Evolutionary conservation across 495 filamentous ascomycete species (phyloP).

Genomic region (Aspergillus egyptiacus): DNA sequence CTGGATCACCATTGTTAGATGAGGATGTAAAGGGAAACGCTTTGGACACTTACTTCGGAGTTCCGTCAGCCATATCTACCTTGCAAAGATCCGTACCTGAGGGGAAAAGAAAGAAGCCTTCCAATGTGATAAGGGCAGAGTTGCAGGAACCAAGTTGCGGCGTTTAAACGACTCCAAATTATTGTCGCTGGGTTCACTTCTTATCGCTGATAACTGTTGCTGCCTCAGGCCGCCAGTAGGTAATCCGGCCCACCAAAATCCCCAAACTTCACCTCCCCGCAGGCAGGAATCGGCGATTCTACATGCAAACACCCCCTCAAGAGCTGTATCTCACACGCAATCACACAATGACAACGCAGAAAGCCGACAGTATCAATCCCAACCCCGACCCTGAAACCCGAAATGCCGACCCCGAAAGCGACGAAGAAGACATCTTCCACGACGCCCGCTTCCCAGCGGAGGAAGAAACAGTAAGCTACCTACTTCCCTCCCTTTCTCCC

Average conservation of each 20-base stretch:
- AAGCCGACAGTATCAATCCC: constrained; percentile 17
- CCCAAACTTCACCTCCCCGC: not conserved
- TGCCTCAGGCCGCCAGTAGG: constrained; percentile 4
- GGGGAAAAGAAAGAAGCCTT: not conserved
- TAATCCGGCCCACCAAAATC: not conserved
- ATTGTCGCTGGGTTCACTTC: not conserved
- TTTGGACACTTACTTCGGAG: constrained; percentile 6
- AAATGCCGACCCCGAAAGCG: constrained; percentile 26
- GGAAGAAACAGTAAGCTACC: constrained; percentile 62
- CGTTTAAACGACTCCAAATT: not conserved
- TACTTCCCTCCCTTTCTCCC: constrained; percentile 6
- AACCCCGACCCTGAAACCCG: not conserved
- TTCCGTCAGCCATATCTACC: constrained; percentile 7
- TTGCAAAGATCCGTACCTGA: not conserved
- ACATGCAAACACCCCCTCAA: no score
- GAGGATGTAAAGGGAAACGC: not conserved
- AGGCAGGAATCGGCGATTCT: no score
- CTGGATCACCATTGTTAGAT: constrained; percentile 32
- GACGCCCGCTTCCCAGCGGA: constrained; percentile 60
- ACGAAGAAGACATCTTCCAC: constrained; percentile 42
- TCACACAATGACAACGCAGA: not conserved
- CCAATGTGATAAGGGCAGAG: not conserved
- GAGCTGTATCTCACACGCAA: no score
- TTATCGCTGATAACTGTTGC: constrained; percentile 2
- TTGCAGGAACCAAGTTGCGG: not conserved